Base-by-base conservation (phyloP, 2,329 filamentous ascomycete genomes). In the Colletotrichum tropicicola region DNA sequence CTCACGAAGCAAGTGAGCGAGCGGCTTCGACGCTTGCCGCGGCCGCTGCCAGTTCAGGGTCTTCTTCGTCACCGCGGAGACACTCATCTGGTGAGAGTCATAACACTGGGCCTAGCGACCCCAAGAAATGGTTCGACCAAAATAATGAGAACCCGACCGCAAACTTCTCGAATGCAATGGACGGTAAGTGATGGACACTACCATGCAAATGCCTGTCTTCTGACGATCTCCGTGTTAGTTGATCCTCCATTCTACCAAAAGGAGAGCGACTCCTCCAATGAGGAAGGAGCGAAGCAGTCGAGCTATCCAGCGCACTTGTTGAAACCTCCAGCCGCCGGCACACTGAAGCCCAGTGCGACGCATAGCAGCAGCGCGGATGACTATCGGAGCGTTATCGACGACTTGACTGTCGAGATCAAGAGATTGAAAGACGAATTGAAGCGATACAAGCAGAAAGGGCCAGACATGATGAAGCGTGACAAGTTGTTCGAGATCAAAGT, bases 401-500 rank as follows among this genome's bases (percentile, higher is more conserved):
- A 97, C 73, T 77, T 97, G 63, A 97, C 93, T 0, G 82, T 97
- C 25, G 91, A 94, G 73, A 97, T 96, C 73, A 92, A 93, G 74
- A 90, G 88, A 54, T 76, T 97, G 66, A 94, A 90, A 78, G 89
- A 91, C 69, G 88, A 89, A 71, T 72, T 97, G 58, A 91, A 87
- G 71, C 89, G 87, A 56, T 92, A 92, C 67, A 91, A 92, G 74
- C 89, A 88, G 67, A 79, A 87, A 25, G 88, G 90, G 2, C 87
- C 89, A 17, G 84, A 89, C 43, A 86, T 90, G 68, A 78, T 94
- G 52, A 86, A 89, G 32, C 88, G 90, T 48, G 92, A 97, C 28
- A 93, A 92, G 73, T 77, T 97, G 0, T 95, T 97, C 70, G 93
- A 97, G 74, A 88, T 97, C 66, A 91, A 92, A 70, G 86, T 94